A percentile compares a stretch with the other conserved stretches of the same genome.
Evolutionary conservation across 2,329 filamentous ascomycete genomes (phyloP).

Genomic region (Exserohilum turcica): DNA sequence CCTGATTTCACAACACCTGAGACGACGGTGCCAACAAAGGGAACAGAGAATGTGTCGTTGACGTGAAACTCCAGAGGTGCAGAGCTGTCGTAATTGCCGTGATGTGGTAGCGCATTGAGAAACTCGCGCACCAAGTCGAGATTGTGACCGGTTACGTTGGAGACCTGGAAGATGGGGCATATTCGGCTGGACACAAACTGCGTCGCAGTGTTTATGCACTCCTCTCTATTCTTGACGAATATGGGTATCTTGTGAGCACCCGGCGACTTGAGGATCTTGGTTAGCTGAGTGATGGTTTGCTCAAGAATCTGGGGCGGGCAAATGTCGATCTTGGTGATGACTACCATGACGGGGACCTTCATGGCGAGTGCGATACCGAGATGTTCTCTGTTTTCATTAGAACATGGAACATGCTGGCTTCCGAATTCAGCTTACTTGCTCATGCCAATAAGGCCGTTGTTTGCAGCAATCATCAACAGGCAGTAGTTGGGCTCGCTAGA

Average conservation of each 20-base stretch:
- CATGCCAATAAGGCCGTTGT: constrained; percentile 97
- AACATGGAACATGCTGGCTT: neutral
- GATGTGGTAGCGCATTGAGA: constrained; percentile 91
- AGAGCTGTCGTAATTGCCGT: constrained; percentile 87
- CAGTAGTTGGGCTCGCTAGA: constrained; percentile 98
- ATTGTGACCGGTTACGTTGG: constrained; percentile 92
- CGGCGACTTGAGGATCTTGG: constrained; percentile 89
- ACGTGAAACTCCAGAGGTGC: constrained; percentile 90
- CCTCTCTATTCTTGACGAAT: constrained; percentile 88
- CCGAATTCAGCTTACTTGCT: constrained; percentile 64
- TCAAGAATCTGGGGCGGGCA: constrained; percentile 94
- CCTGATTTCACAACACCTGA: constrained; percentile 86
- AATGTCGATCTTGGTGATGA: constrained; percentile 98
- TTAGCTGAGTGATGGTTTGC: constrained; percentile 90
- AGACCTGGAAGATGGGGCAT: constrained; percentile 96
- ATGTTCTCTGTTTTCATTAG: constrained; percentile 66
- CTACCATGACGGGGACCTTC: constrained; percentile 97
- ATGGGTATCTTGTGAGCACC: constrained; percentile 94
- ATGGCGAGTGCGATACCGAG: constrained; percentile 90
- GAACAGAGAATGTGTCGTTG: constrained; percentile 97
- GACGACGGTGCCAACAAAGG: constrained; percentile 94
- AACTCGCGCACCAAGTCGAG: constrained; percentile 91
- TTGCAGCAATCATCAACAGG: constrained; percentile 96
- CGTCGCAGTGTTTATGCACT: constrained; percentile 92
- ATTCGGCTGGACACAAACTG: constrained; percentile 96